Percentiles rank a stretch among this genome's conserved stretches.
These are phyloP conservation scores for Acorus gramineus DNA, from an alignment of 106 monocot genomes.

Conservation along the genomic window DNA sequence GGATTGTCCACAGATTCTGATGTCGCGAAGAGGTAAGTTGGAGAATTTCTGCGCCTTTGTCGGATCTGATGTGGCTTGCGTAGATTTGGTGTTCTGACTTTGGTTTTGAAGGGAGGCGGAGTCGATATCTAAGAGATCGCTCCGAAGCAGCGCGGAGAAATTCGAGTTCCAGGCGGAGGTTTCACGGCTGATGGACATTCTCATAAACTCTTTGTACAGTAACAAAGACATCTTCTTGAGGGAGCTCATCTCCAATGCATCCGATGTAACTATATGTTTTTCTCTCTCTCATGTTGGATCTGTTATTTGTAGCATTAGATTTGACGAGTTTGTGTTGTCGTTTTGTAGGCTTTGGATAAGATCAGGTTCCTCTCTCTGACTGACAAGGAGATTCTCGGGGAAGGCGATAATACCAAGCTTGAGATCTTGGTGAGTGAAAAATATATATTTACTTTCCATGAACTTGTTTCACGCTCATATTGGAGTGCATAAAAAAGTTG, in stretches of 20 bases:
- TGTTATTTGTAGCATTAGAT: no score
- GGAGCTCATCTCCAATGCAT: conserved; percentile 82
- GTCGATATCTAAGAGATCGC: conserved; percentile 56
- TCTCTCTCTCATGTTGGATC: not conserved
- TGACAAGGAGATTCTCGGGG: conserved; percentile 82
- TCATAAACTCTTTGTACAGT: conserved; percentile 80
- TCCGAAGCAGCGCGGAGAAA: conserved; percentile 54
- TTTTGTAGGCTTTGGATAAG: conserved; percentile 83
- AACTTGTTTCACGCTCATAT: no score
- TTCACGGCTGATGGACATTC: conserved; percentile 72
- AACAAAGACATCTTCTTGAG: conserved; percentile 84
- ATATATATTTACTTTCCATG: no score
- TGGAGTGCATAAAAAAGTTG: no score
- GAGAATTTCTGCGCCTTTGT: no score
- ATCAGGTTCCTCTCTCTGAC: conserved; percentile 92
- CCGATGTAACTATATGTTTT: conserved; percentile 37
- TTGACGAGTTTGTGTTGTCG: no score
- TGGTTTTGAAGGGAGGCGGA: conserved; percentile 40
- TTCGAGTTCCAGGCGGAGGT: conserved; percentile 88
- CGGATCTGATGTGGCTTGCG: no score
- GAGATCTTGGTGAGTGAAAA: conserved; percentile 60
- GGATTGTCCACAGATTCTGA: conserved; percentile 92
- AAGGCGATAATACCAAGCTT: conserved; percentile 92
- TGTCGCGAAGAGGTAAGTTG: conserved; percentile 63
- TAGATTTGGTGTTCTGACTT: no score